These are phyloP conservation scores for Psilocybe cubensis DNA, from an alignment of 768 basidiomycete genomes.

Conservation along the genomic window DNA sequence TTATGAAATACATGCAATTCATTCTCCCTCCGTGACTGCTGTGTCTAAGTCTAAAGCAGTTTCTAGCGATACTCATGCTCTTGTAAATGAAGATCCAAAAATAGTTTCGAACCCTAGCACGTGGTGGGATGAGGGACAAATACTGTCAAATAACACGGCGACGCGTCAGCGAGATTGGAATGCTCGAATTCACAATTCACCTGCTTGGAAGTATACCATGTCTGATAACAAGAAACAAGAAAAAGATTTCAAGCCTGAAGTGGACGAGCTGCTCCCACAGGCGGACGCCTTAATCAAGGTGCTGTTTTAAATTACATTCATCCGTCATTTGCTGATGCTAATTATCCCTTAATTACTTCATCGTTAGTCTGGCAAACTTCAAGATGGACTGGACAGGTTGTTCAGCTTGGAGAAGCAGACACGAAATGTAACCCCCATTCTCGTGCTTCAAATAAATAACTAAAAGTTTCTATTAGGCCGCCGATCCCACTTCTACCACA, in stretches of 20 bases:
- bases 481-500: constrained; percentile 91
- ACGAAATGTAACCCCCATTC: constrained; percentile 72
- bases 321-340: constrained; percentile 3
- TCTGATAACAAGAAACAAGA: constrained; percentile 84
- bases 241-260: constrained; percentile 86
- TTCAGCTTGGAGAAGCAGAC: constrained; percentile 93
- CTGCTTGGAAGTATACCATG: constrained; percentile 56
- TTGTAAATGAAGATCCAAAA: background rate
- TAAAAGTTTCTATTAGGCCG: constrained; percentile 59
- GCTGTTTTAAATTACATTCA: background rate
- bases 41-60: constrained; percentile 6
- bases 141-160: constrained; percentile 53
- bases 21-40: constrained; percentile 23
- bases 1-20: constrained; percentile 32
- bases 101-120: constrained; percentile 31
- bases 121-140: constrained; percentile 36
- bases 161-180: constrained; percentile 63
- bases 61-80: background rate
- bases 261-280: constrained; percentile 74
- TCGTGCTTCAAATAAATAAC: no score
- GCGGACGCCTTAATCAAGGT: constrained; percentile 75
- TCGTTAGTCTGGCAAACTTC: constrained; percentile 80
- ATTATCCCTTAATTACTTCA: constrained; percentile 15
- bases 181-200: constrained; percentile 34
- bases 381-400: constrained; percentile 90